phyloP scores from a whole-genome alignment of 306 rosid genomes.

The Pyrus pyrifolia region DNA sequence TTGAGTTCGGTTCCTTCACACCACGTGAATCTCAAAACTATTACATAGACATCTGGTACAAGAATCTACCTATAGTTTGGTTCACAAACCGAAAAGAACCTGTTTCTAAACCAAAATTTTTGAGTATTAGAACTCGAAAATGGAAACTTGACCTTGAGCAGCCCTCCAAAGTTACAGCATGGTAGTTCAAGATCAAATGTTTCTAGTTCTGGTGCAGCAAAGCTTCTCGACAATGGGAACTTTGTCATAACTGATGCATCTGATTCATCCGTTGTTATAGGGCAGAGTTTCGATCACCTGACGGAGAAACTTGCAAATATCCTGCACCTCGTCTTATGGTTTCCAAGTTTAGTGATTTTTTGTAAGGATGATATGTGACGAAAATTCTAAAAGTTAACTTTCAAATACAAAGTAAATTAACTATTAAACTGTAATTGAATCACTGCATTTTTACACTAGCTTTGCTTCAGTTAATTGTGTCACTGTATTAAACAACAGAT shows the following conservation, averaged over 20 bases:
- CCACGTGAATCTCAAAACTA: neutral
- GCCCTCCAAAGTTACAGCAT: neutral
- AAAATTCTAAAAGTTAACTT: no score
- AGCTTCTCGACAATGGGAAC: constrained; percentile 17
- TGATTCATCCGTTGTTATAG: neutral
- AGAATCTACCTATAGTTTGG: neutral
- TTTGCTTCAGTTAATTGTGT: no score
- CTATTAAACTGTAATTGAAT: no score
- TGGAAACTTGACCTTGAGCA: neutral
- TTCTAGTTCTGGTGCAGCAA: neutral
- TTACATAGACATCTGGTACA: neutral
- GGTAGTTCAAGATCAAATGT: neutral
- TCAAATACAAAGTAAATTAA: no score
- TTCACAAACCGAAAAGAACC: neutral
- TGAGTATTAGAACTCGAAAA: neutral
- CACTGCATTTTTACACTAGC: no score
- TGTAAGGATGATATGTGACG: no score
- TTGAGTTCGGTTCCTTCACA: neutral
- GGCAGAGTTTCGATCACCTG: constrained; percentile 14
- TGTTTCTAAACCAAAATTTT: constrained; percentile 1
- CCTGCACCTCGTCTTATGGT: neutral
- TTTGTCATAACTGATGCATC: neutral
- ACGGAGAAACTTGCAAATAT: neutral
- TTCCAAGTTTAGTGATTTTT: no score
- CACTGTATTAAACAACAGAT: neutral